Base-by-base conservation (phyloP, 2,329 filamentous ascomycete species). In the Microthyrium microscopicum region DNA sequence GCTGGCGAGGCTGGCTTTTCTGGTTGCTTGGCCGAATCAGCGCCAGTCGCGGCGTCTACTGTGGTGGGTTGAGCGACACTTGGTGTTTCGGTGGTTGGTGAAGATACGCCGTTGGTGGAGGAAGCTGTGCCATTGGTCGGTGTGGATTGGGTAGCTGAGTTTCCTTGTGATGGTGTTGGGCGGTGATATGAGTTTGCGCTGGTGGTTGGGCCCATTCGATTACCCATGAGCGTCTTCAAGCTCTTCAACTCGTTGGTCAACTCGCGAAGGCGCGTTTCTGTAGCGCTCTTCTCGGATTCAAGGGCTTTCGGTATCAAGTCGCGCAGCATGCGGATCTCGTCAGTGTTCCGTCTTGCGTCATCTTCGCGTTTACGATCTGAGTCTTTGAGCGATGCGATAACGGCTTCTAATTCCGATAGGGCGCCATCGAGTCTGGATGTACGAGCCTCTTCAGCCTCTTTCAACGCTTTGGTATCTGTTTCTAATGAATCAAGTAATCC, bases 181-280 rank as follows among this genome's bases (percentile, higher is more conserved):
- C 29, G 5, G 21, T 33, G 13, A 20, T 47, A 4, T 48, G 30
- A 1, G 40, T 35, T 19, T 32, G 32, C 18, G 26, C 31, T 12
- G n/a, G 44, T 44, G 11, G 51, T 36, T 37, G 51, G 50, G 26
- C 32, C 18, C 47, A 77, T 63, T 27, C 73, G 59, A 52, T 74
- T 77, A 21, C 64, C 64, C 32, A 98, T 72, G 34, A 98, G 64
- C 3, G 81, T 80, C 67, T 94, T 95, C 46, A 98, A 61, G 52
- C 85, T 94, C 62, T 80, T 83, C 46, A 98, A 65, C 56, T 98
- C 89, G 5, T 66, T 70, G 43, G 81, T 80, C 43, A 98, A 70
- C 46, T 95, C 89, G 54, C 75, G 78, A 38, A 98, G 61, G 31
- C 84, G 69, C 42, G 64, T 69, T 50, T 95, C 85, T 18, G 80